Evolutionary conservation across 2,329 filamentous ascomycete genomes (phyloP), one percentile per base, ranked within the genome.

Genomic region (Colletotrichum lentis): DNA sequence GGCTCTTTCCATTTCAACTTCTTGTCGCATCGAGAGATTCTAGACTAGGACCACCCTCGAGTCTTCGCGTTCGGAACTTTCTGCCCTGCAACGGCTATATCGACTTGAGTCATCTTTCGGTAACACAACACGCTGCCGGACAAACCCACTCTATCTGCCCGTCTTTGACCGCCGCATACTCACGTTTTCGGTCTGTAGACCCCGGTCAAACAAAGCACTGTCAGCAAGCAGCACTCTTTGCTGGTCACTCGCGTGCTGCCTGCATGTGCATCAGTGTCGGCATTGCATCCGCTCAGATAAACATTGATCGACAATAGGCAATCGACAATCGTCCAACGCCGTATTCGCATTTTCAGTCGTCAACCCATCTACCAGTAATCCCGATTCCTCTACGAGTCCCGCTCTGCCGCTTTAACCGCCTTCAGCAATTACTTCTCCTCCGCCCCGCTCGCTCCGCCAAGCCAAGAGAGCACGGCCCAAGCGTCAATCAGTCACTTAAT

Each of bases 261-360:
- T 16, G 43, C 41, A 14, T 35, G 31, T 35, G 31, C 31, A 35
- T 10, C 31, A 35, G 31, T 35, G 8, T 52, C 18, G 12, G 31
- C 56, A 50, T 27, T 43, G 44, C 61, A 64, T 43, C 43, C 43
- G 54, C 41, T 50, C 62, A 49, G 49, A 65, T 54, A 52, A 46
- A 43, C 55, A 44, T 65, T 60, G 50, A 65, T 64, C 61, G 58
- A 68, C 41, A 56, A 64, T 60, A 61, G 62, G 50, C 61, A 56
- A 64, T 64, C 61, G 62, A 55, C 61, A 59, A 27, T 68, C 65
- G 49, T 62, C 67, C 18, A 47, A 62, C 67, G 63, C 63, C 57
- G 35, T 53, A 52, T 22, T 61, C 47, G 7, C 24, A 11, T 57
- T 5, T 11, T 41, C 56, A 46, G 41, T 11, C 24, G 35, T 31